These are phyloP conservation scores for Gossypium stocksii DNA, from an alignment of 345 rosid species.

Conservation along the genomic window DNA sequence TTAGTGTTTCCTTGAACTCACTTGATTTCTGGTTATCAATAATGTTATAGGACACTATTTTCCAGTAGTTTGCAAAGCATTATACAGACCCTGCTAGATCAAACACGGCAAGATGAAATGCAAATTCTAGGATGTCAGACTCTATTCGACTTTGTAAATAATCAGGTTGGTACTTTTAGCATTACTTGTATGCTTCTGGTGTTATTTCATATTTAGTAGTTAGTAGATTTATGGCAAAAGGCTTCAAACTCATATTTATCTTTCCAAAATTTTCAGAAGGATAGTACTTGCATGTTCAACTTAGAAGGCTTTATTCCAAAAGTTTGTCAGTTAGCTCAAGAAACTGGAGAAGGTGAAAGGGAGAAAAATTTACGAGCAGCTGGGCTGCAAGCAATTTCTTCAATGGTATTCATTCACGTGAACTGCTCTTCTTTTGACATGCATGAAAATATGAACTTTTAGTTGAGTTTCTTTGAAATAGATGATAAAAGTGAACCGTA, in stretches of 20 bases:
- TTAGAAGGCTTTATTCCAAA: constrained; percentile 92
- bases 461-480: constrained; percentile 1
- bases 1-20: constrained; percentile 5
- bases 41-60: constrained; percentile 65
- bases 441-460: constrained; percentile 5
- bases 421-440: constrained; percentile 9
- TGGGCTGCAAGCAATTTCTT: constrained; percentile 82
- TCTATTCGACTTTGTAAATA: constrained; percentile 82
- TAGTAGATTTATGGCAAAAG: neutral
- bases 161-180: constrained; percentile 56
- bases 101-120: constrained; percentile 70
- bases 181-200: neutral
- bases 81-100: constrained; percentile 73
- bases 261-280: constrained; percentile 55
- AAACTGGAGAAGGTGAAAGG: constrained; percentile 73
- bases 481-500: neutral
- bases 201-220: constrained; percentile 3
- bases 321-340: constrained; percentile 79
- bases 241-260: constrained; percentile 21
- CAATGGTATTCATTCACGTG: constrained; percentile 55
- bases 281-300: constrained; percentile 74
- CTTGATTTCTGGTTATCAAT: neutral
- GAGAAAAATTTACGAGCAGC: constrained; percentile 53
- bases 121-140: constrained; percentile 77
- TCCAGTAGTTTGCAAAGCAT: constrained; percentile 79